Base-by-base conservation (phyloP, 2,329 filamentous ascomycete genomes). In the Venturia carpophila region DNA sequence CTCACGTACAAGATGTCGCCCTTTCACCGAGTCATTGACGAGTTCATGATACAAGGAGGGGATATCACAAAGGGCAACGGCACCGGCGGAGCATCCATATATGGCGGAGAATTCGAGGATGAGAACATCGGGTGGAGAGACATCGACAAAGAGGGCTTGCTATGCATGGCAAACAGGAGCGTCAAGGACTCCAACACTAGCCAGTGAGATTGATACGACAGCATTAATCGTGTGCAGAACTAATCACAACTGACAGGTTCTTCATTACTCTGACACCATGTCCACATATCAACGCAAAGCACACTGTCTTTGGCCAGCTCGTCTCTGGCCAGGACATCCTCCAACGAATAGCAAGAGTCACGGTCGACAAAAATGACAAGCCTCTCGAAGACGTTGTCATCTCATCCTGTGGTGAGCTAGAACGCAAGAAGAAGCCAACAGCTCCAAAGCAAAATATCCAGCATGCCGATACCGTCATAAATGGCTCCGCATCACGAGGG, bases 11-110 rank as follows among this genome's bases (percentile, higher is more conserved):
- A 73, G 49, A 68, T 71, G 58, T 70, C 71, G 5, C 74, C 75
- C 21, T 76, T 78, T 68, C 76, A 78, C 67, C 71, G 76, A 13
- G 71, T 78, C 60, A 78, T 78, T 64, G 75, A 77, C 67, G 75
- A 77, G 49, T 79, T 79, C 69, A 78, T 79, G 76, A 70, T 78
- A 3, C 77, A 79, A 69, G 77, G 76, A 56, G 77, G 77, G 21
- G 77, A 79, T 66, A 77, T 78, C 39, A 75, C 71, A 3, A 72
- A 73, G 37, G 73, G 74, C 62, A 73, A 79, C 65, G 77, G 77
- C 15, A 78, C 76, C 0, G 77, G 77, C 56, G 75, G 74, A 13
- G 67, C 67, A 43, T 76, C 75, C 65, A 77, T 78, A 45, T 78
- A 78, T 67, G 74, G 71, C 41, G 70, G 70, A 13, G 73, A 76